These are phyloP conservation scores for Casuarina equisetifolia DNA, from an alignment of 306 rosid species.

Conservation along the genomic window DNA sequence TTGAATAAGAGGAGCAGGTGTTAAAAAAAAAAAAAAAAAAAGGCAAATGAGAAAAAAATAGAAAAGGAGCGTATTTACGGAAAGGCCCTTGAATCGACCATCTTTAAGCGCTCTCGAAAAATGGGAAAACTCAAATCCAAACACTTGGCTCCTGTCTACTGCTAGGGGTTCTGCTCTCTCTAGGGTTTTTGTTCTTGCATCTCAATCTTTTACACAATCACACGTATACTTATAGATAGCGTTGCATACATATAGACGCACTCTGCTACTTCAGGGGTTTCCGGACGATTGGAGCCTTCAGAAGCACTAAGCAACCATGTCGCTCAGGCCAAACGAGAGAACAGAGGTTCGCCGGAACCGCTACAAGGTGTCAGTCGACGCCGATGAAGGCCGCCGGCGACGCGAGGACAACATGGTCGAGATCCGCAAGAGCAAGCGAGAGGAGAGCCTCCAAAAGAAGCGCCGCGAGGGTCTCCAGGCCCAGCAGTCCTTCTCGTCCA, in stretches of 20 bases:
- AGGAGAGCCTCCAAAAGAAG: constrained; percentile 85
- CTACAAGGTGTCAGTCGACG: constrained; percentile 87
- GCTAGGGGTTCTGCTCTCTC: constrained; percentile 11
- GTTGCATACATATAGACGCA: not conserved
- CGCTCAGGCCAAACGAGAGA: constrained; percentile 81
- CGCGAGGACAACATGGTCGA: constrained; percentile 92
- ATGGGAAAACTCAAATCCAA: not conserved
- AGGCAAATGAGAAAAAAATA: not conserved
- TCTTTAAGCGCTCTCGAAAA: not conserved
- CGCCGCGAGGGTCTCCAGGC: constrained; percentile 86
- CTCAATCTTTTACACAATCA: constrained; percentile 19
- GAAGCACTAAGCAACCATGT: constrained; percentile 46
- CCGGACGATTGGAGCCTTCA: not conserved
- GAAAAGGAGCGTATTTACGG: not conserved
- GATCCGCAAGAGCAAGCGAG: constrained; percentile 93
- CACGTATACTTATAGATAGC: not conserved
- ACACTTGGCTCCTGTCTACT: not conserved
- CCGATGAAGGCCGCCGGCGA: constrained; percentile 89
- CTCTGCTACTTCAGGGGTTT: constrained; percentile 21
- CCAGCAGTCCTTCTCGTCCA: constrained; percentile 59
- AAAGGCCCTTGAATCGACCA: too few relatives aligned
- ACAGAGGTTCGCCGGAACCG: constrained; percentile 93
- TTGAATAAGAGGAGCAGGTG: too few relatives aligned
- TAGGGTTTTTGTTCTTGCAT: constrained; percentile 16
- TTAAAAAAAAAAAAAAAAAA: not conserved